Conservation (phyloP, 345 rosid genomes). For the Camelina hispida region DNA sequence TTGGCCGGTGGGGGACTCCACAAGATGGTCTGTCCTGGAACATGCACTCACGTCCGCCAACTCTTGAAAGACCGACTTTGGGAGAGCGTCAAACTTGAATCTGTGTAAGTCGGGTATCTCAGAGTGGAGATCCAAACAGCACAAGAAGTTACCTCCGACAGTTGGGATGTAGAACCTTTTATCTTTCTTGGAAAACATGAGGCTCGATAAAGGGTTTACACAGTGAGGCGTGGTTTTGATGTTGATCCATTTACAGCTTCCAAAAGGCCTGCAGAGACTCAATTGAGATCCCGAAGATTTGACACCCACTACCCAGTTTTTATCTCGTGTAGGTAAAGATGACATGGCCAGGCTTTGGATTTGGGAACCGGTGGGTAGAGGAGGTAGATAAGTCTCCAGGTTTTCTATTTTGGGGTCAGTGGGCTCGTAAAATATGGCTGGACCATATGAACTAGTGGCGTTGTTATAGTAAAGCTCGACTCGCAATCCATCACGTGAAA, state of each 20-base stretch:
- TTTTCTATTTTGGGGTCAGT: background rate
- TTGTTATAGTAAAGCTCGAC: no score
- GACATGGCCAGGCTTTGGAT: conserved; percentile 19
- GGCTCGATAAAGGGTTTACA: conserved; percentile 8
- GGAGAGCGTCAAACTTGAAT: background rate
- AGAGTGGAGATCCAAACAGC: background rate
- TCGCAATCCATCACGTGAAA: background rate
- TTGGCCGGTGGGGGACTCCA: conserved; percentile 30
- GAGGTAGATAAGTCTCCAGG: background rate
- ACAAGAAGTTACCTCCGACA: background rate
- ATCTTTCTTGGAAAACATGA: conserved; percentile 13
- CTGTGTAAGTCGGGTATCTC: background rate
- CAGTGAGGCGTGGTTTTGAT: background rate
- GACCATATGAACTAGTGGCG: no score
- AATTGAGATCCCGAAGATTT: conserved; percentile 13
- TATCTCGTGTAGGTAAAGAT: conserved; percentile 9
- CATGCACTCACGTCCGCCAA: background rate
- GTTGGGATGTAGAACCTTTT: conserved; percentile 20
- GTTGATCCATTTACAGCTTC: background rate
- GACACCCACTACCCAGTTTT: conserved; percentile 28
- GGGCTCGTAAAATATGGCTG: background rate
- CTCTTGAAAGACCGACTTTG: background rate
- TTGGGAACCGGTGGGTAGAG: background rate
- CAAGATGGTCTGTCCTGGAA: conserved; percentile 16
- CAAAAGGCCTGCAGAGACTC: conserved; percentile 12